Evolutionary conservation across 768 basidiomycete species (phyloP), one percentile per base, ranked within the genome.

Genomic region (Mycena filopes): DNA sequence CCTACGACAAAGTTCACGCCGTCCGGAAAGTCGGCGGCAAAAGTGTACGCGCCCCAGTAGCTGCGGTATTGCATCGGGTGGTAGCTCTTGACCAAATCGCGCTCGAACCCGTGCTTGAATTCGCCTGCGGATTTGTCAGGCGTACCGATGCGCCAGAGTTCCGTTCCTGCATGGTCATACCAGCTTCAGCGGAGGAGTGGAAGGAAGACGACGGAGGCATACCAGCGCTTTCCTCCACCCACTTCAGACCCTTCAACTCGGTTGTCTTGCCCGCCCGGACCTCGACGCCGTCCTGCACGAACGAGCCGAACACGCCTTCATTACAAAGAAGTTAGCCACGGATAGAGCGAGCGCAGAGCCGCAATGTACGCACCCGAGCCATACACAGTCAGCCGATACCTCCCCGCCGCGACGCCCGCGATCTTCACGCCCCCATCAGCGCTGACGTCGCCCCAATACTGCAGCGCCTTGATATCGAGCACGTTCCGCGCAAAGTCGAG

Each of bases 91-190:
- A 56, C 50, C 40, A 23, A 31, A 42, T 63, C 48, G 41, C 25
- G 62, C 55, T 56, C 62, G 20, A 56, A 63, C 9, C 61, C 61
- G 40, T 63, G 61, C 47, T 63, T 63, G 45, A 63, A 63, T 28
- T 63, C 61, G 13, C 54, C 54, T 4, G 61, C 61, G 7, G 61
- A 63, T 31, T 45, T 55, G 23, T 63, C 62, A 3, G 62, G 62
- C 12, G 47, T 56, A 23, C 62, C 62, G 18, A 63, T 63, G 10
- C 62, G 55, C 62, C 62, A 63, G 38, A 63, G 8, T 26, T 63
- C 62, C 12, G 36, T 56, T 11, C 62, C 62, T 63, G 40, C 26
- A 20, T 16, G 29, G n/a, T n/a, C n/a, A n/a, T n/a, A n/a, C 10
- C 20, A 18, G 6, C 12, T 26, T 56, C 5, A 28, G 48, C 29